phyloP scores from a whole-genome alignment of 768 basidiomycete species.

The Auriscalpium orientale region DNA sequence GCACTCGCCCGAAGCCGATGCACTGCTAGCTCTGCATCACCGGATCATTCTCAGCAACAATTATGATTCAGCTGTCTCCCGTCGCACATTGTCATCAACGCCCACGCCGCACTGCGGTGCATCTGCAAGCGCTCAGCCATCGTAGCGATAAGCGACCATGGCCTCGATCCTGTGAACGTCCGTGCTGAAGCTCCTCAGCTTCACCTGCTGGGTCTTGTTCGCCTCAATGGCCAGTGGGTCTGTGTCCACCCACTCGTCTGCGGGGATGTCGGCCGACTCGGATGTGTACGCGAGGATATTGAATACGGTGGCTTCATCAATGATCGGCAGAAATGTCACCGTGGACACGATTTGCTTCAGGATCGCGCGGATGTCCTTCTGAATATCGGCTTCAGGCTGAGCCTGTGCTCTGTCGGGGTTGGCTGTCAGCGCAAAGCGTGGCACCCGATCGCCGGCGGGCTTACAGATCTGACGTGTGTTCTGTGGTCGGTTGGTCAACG shows the following conservation, averaged over 20 bases:
- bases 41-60: too few relatives aligned
- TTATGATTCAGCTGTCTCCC: too few relatives aligned
- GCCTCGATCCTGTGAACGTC: slow-evolving; percentile 97
- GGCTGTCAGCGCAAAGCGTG: neutral
- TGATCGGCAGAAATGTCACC: slow-evolving; percentile 92
- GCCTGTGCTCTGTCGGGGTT: slow-evolving; percentile 36
- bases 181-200: slow-evolving; percentile 93
- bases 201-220: slow-evolving; percentile 88
- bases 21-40: too few relatives aligned
- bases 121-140: slow-evolving; percentile 37
- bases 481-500: slow-evolving; percentile 52
- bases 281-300: slow-evolving; percentile 95
- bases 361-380: slow-evolving; percentile 95
- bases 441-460: slow-evolving; percentile 20
- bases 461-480: slow-evolving; percentile 36
- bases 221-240: slow-evolving; percentile 90
- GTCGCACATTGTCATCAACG: too few relatives aligned
- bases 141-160: slow-evolving; percentile 95
- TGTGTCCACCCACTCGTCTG: slow-evolving; percentile 92
- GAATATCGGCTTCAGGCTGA: slow-evolving; percentile 84
- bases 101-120: too few relatives aligned
- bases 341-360: slow-evolving; percentile 97
- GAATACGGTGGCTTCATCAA: slow-evolving; percentile 94
- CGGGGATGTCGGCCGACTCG: slow-evolving; percentile 86
- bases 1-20: too few relatives aligned